Evolutionary conservation across 495 filamentous ascomycete species (phyloP).

Genomic region (Penicillium desertorum): DNA sequence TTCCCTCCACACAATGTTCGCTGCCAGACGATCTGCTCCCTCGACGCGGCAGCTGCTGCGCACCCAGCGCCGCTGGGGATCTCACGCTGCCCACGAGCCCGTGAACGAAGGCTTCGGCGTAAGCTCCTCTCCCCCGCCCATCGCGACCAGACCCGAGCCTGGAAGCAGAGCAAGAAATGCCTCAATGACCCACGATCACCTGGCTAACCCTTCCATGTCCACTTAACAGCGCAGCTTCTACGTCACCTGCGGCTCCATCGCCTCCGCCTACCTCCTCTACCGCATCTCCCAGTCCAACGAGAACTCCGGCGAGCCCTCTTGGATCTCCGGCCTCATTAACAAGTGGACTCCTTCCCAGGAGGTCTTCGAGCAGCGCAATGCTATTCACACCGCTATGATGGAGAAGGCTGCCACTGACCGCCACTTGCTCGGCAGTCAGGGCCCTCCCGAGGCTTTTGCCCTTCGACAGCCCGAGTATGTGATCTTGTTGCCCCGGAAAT

Average conservation of each 20-base stretch:
- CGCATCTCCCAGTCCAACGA: slow-evolving; percentile 41
- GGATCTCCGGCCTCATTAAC: slow-evolving; percentile 57
- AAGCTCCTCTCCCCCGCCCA: slow-evolving; percentile 39
- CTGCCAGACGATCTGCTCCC: slow-evolving; percentile 45
- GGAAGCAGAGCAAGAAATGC: slow-evolving; percentile 11
- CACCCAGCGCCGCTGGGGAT: slow-evolving; percentile 48
- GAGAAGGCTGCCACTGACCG: slow-evolving; percentile 70
- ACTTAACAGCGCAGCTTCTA: slow-evolving; percentile 62
- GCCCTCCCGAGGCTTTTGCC: slow-evolving; percentile 44
- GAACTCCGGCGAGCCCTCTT: slow-evolving; percentile 51
- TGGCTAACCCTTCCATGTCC: slow-evolving; percentile 18
- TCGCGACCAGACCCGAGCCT: slow-evolving; percentile 11
- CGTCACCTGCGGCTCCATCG: slow-evolving; percentile 57
- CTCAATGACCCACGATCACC: slow-evolving; percentile 15
- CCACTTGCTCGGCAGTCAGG: slow-evolving; percentile 61
- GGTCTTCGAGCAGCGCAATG: slow-evolving; percentile 59
- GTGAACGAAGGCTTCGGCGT: slow-evolving; percentile 66
- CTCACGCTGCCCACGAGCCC: slow-evolving; percentile 49
- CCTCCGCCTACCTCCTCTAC: slow-evolving; percentile 59
- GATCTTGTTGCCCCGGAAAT: not conserved
- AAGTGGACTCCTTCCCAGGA: slow-evolving; percentile 51
- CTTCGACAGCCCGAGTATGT: slow-evolving; percentile 72
- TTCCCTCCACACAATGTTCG: slow-evolving; percentile 44
- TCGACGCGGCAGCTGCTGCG: slow-evolving; percentile 46
- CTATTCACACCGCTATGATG: slow-evolving; percentile 59